Percentiles rank a stretch among this genome's conserved stretches.
These are phyloP conservation scores for Wickerhamomyces alni DNA, from an alignment of 805 yeast species.

Conservation along the genomic window DNA sequence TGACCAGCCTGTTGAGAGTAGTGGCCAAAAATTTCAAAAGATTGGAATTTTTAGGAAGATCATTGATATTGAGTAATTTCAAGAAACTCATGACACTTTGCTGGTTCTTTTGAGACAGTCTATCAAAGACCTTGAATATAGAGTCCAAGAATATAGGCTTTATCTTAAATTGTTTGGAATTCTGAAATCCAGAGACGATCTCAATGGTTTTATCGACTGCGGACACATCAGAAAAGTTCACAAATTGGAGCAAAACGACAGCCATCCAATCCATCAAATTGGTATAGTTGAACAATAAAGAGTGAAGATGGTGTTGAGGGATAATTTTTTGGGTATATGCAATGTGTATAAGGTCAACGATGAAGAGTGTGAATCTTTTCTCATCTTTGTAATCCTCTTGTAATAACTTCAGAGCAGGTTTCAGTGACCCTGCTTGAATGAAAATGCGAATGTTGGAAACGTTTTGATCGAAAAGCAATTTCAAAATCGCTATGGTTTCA, in stretches of 20 bases:
- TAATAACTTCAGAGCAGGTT: slow-evolving; percentile 33
- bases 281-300: slow-evolving; percentile 36
- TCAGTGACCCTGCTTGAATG: slow-evolving; percentile 40
- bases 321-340: slow-evolving; percentile 31
- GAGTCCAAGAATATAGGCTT: slow-evolving; percentile 38
- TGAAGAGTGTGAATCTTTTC: slow-evolving; percentile 32
- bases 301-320: slow-evolving; percentile 35
- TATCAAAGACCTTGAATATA: slow-evolving; percentile 34
- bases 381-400: slow-evolving; percentile 38
- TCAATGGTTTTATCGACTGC: slow-evolving; percentile 28
- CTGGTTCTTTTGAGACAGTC: slow-evolving; percentile 29
- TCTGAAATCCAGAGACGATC: slow-evolving; percentile 26
- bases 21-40: slow-evolving; percentile 36
- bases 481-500: slow-evolving; percentile 5
- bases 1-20: slow-evolving; percentile 5
- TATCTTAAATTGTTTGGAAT: slow-evolving; percentile 34
- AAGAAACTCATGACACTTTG: slow-evolving; percentile 31
- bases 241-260: slow-evolving; percentile 29
- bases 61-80: slow-evolving; percentile 15
- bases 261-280: slow-evolving; percentile 31
- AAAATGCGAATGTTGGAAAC: slow-evolving; percentile 33
- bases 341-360: slow-evolving; percentile 31
- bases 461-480: slow-evolving; percentile 14
- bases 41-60: slow-evolving; percentile 16
- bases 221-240: slow-evolving; percentile 4